Conservation (phyloP, 352 stramenopile genomes). For the Phytophthora sp. region DNA sequence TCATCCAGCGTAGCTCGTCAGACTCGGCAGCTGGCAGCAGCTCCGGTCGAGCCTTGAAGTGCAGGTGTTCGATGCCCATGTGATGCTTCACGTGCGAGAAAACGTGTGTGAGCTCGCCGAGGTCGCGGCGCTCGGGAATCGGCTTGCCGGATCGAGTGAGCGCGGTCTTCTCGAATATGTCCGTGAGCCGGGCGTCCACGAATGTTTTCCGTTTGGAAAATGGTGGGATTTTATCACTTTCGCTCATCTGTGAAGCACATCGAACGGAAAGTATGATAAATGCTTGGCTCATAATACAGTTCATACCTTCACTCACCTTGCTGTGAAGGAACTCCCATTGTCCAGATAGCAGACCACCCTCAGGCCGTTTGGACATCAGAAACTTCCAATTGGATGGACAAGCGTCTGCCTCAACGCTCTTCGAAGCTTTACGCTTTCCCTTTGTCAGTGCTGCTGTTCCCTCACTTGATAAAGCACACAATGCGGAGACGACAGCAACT, state of each 20-base stretch:
- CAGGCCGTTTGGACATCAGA: slow-evolving; percentile 79
- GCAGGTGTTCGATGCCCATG: slow-evolving; percentile 89
- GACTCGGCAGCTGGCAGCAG: slow-evolving; percentile 20
- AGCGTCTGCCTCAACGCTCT: slow-evolving; percentile 19
- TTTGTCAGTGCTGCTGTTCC: background rate
- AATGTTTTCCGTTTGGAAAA: slow-evolving; percentile 68
- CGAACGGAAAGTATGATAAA: slow-evolving; percentile 1
- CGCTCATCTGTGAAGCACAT: slow-evolving; percentile 49
- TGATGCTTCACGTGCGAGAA: slow-evolving; percentile 92
- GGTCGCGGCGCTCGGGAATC: slow-evolving; percentile 48
- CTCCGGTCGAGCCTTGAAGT: slow-evolving; percentile 48
- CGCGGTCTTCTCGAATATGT: slow-evolving; percentile 40
- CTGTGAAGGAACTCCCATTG: slow-evolving; percentile 91
- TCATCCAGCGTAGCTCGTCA: slow-evolving; percentile 74
- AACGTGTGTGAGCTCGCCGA: slow-evolving; percentile 84
- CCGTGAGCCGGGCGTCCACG: slow-evolving; percentile 48
- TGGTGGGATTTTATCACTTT: slow-evolving; percentile 68
- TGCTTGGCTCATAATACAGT: background rate
- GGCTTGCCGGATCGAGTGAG: slow-evolving; percentile 30
- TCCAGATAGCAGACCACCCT: slow-evolving; percentile 76
- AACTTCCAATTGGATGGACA: slow-evolving; percentile 60
- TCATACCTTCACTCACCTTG: slow-evolving; percentile 45
- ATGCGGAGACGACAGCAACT: slow-evolving; percentile 70
- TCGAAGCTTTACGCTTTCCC: slow-evolving; percentile 29
- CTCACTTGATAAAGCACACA: slow-evolving; percentile 1